Base-by-base conservation (phyloP, 2,329 filamentous ascomycete genomes). In the Stylonectria norvegica region DNA sequence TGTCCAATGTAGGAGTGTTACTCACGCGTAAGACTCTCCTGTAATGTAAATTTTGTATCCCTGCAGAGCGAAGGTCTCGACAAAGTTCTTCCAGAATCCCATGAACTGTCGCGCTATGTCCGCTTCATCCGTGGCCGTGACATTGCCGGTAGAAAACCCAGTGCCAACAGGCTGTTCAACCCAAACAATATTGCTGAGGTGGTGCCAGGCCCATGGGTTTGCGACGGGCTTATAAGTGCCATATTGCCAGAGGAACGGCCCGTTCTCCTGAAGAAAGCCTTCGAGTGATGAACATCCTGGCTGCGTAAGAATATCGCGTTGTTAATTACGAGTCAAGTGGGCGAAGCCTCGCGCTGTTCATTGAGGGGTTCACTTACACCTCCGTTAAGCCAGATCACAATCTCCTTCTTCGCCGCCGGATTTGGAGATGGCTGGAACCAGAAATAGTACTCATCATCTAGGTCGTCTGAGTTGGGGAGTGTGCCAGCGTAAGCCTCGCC, bases 81-180 rank as follows among this genome's bases (percentile, higher is more conserved):
- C 64, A 52, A 87, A 87, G 63, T 86, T 86, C 68, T 83, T 81
- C 71, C 79, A 87, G 65, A 87, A 89, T 34, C 81, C 81, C 7
- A 85, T 69, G 58, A 89, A 86, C 49, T 89, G 76, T 14, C 67
- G 63, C 0, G 83, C 82, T 2, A 82, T 71, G 49, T 87, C 83
- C 22, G 76, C 71, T 47, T 86, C 78, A 51, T 71, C 75, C 2
- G 68, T 77, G 3, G 81, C 82, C 0, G 73, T 83, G 3, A 79
- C 70, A 1, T 64, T 74, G 10, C 84, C 84, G 20, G 75, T 73
- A 0, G 78, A 75, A 59, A 85, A 88, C 8, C 85, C 85, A 2
- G 83, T 85, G 28, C 72, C 72, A 16, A 77, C 62, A 6, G 78
- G 79, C 60, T 85, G 81, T 56, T 85, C 84, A 4, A 85, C 73